Evolutionary conservation across 495 filamentous ascomycete genomes (phyloP), one percentile per base, ranked within the genome.

Genomic region (Neurospora terricola): DNA sequence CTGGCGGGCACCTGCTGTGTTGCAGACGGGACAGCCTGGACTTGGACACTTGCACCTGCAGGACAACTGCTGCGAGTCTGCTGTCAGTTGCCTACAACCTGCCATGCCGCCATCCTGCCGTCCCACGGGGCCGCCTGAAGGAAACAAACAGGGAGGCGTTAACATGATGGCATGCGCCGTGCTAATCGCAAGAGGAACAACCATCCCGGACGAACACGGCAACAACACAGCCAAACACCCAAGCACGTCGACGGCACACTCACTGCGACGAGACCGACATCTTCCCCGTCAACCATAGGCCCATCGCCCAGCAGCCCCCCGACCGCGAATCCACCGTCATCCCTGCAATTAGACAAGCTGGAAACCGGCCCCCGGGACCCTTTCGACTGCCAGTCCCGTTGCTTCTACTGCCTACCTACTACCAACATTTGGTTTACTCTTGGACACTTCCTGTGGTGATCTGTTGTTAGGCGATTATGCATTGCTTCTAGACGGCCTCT

Each of bases 391-490:
- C 23, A 38, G 27, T 71, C 27, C 38, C 43, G 39, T 34, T 11
- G 40, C 14, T 39, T 21, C 69, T 42, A 75, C n/a, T 48, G 43
- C 43, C 43, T 40, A 69, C 21, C 39, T 69, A 38, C 70, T 75
- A 73, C 72, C 75, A 78, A 76, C 75, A 45, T 70, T 66, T 42
- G 69, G 59, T 73, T n/a, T 71, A 48, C 27, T 78, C 75, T 36
- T 72, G 38, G 14, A 42, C 18, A 38, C 69, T 72, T 45, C 72
- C 8, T 43, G 38, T 37, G 30, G 23, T 74, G 66, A 70, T 23
- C 43, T 71, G 71, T 71, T 75, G 59, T n/a, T 73, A 69, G 14
- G 54, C 54, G 54, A 34, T 69, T 71, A 71, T 76, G 74, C 69
- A 23, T 48, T 71, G 59, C 36, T 69, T 43, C 39, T 40, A 45